A percentile compares a stretch with the other conserved stretches of the same genome.
phyloP scores from a whole-genome alignment of 345 rosid genomes.

The Cardiospermum halicacabum region DNA sequence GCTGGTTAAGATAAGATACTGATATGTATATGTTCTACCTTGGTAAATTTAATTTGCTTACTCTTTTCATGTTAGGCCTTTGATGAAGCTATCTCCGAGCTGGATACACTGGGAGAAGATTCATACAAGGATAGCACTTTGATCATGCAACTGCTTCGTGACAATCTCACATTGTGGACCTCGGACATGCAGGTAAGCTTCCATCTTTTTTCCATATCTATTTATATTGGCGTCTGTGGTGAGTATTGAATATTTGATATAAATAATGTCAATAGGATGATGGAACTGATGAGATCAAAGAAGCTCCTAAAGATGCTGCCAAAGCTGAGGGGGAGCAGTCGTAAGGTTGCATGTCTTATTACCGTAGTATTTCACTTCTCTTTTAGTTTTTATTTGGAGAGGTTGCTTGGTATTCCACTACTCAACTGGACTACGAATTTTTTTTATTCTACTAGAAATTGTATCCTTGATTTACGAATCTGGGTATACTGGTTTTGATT shows the following conservation, averaged over 20 bases:
- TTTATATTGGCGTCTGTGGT: not conserved
- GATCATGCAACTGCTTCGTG: slow-evolving; percentile 37
- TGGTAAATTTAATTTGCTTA: not conserved
- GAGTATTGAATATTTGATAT: slow-evolving; percentile 10
- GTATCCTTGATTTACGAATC: slow-evolving; percentile 11
- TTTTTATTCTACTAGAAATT: no score
- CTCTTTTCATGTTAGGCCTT: slow-evolving; percentile 20
- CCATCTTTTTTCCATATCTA: not conserved
- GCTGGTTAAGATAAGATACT: not conserved
- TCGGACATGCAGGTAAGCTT: slow-evolving; percentile 34
- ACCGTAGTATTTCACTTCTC: slow-evolving; percentile 21
- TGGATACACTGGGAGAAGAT: slow-evolving; percentile 34
- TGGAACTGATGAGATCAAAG: slow-evolving; percentile 45
- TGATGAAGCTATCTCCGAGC: slow-evolving; percentile 33
- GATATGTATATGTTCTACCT: not conserved
- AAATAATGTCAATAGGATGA: slow-evolving; percentile 32
- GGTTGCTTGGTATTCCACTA: slow-evolving; percentile 23
- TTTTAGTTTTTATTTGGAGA: slow-evolving; percentile 30
- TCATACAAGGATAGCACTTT: slow-evolving; percentile 36
- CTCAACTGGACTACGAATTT: slow-evolving; percentile 6
- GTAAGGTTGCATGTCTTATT: slow-evolving; percentile 21
- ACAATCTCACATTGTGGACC: slow-evolving; percentile 35
- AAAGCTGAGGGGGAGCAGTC: slow-evolving; percentile 35
- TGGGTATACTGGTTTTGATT: slow-evolving; percentile 15
- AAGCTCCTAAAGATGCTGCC: slow-evolving; percentile 34